phyloP scores from a whole-genome alignment of 148 eudicot genomes.

The Polygonum aviculare region DNA sequence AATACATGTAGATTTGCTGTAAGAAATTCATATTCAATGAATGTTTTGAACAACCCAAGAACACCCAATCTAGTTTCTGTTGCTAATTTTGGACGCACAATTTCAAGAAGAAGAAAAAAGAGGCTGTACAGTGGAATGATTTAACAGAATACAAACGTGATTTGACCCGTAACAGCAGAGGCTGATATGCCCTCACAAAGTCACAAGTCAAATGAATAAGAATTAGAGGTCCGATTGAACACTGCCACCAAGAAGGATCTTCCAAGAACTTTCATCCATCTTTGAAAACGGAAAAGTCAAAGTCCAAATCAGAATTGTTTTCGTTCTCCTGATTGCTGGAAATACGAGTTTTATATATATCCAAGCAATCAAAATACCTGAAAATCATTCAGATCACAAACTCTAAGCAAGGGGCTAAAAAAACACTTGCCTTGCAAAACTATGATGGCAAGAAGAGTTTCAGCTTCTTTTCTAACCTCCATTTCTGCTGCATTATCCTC shows the following conservation, averaged over 20 bases:
- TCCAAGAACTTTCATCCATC: neutral
- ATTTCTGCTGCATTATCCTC: neutral
- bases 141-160: too few species aligned
- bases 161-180: neutral
- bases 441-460: conserved; percentile 7
- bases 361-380: neutral
- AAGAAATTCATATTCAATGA: neutral
- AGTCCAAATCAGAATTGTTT: neutral
- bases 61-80: too few species aligned
- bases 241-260: neutral
- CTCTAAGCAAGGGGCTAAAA: neutral
- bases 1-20: neutral
- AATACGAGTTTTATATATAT: neutral
- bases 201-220: neutral
- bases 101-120: too few species aligned
- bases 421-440: neutral
- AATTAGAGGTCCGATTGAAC: neutral
- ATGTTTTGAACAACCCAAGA: too few species aligned
- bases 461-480: neutral
- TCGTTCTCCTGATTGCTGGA: neutral
- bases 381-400: neutral
- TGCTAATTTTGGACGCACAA: too few species aligned
- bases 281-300: neutral
- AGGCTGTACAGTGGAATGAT: too few species aligned
- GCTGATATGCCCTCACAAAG: neutral